These are phyloP conservation scores for Boletus sp. DNA, from an alignment of 768 basidiomycete genomes.

Conservation along the genomic window DNA sequence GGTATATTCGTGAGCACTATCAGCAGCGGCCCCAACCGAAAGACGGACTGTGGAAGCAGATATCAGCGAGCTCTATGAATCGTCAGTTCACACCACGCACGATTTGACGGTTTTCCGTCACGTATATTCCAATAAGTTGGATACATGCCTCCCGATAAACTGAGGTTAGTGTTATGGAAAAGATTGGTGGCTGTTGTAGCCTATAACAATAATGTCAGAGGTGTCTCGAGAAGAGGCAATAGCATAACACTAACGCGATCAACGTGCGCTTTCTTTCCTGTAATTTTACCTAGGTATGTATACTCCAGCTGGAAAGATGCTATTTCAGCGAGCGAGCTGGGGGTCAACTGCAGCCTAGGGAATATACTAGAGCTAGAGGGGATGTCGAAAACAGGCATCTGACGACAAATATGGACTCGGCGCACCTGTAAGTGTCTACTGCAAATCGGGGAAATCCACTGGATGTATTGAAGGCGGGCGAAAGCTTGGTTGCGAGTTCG, in stretches of 20 bases:
- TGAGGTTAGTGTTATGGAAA: conserved; percentile 46
- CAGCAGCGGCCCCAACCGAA: conserved; percentile 64
- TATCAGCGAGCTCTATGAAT: neutral
- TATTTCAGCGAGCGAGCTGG: conserved; percentile 69
- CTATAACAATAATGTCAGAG: conserved; percentile 27
- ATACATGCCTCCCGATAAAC: conserved; percentile 56
- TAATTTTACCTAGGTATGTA: conserved; percentile 75
- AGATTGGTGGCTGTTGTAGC: conserved; percentile 46
- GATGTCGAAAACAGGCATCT: neutral
- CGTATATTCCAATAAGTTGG: conserved; percentile 55
- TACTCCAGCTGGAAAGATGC: conserved; percentile 83
- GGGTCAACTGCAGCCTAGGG: conserved; percentile 25
- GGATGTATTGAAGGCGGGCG: conserved; percentile 67
- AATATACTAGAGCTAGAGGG: conserved; percentile 1
- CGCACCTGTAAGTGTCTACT: conserved; percentile 63
- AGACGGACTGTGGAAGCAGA: conserved; percentile 33
- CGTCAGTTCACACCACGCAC: conserved; percentile 35
- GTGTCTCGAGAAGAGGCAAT: neutral
- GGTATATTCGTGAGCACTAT: conserved; percentile 76
- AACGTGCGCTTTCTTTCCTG: conserved; percentile 62
- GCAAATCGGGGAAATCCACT: conserved; percentile 69
- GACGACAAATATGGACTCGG: neutral
- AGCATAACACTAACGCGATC: conserved; percentile 42
- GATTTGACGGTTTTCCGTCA: conserved; percentile 41
- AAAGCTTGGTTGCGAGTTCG: conserved; percentile 69